Evolutionary conservation across 2,329 filamentous ascomycete genomes (phyloP).

Genomic region (Ophiostoma tasmaniense): DNA sequence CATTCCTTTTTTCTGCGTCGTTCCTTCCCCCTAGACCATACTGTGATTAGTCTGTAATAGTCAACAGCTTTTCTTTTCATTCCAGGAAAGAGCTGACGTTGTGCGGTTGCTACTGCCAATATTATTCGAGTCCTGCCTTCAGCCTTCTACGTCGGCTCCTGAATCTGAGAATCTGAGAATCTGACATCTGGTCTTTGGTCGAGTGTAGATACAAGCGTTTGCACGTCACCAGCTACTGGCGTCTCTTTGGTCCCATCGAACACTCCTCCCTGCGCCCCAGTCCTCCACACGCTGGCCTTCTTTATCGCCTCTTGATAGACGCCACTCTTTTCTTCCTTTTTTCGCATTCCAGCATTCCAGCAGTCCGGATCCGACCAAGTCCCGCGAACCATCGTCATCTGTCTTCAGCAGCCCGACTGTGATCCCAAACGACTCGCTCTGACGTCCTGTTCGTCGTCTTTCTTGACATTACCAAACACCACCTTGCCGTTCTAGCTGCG

Average conservation of each 20-base stretch:
- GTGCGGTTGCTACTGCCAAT: neutral
- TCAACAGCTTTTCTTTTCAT: neutral
- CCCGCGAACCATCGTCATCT: neutral
- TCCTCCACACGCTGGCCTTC: neutral
- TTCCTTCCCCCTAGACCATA: neutral
- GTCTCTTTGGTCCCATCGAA: neutral
- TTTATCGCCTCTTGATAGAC: conserved; percentile 4
- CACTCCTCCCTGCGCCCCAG: neutral
- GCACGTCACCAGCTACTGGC: neutral
- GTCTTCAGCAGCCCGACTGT: neutral
- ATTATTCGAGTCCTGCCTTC: neutral
- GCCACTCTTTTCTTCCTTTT: conserved; percentile 2
- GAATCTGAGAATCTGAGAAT: neutral
- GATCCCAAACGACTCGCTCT: neutral
- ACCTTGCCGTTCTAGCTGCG: neutral
- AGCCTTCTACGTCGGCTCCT: neutral
- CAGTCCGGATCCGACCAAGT: neutral
- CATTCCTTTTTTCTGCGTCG: neutral
- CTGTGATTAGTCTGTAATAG: neutral
- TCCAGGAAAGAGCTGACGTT: neutral
- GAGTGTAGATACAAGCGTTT: neutral
- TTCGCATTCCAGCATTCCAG: neutral
- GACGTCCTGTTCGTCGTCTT: neutral
- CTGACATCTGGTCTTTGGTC: neutral
- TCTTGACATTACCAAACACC: neutral